Conservation (phyloP, 176 grass and related monocot genomes). For the Alopecurus myosuroides region DNA sequence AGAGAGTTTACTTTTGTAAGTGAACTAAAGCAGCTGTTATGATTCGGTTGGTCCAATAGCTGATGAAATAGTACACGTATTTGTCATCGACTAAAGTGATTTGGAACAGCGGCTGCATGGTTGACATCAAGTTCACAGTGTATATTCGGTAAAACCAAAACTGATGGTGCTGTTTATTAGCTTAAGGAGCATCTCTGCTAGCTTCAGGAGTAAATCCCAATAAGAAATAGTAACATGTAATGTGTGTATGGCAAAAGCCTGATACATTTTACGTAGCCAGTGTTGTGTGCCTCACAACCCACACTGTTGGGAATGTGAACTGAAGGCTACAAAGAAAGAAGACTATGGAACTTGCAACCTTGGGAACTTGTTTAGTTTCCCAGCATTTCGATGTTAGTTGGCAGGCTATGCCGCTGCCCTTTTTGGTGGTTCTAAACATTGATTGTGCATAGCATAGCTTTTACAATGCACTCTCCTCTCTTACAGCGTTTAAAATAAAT, state of each 20-base stretch:
- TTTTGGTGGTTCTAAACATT: neutral
- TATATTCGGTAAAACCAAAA: neutral
- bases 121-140: no score
- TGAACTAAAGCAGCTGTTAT: neutral
- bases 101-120: neutral
- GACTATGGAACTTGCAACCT: no score
- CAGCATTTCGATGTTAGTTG: neutral
- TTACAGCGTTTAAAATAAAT: conserved; percentile 13
- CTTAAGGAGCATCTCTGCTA: neutral
- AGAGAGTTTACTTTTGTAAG: neutral
- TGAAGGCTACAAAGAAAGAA: neutral
- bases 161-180: neutral
- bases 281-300: neutral
- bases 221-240: neutral
- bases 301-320: neutral
- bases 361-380: neutral
- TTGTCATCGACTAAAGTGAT: neutral
- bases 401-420: neutral
- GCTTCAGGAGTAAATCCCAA: neutral
- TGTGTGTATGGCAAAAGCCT: neutral
- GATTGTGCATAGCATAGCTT: neutral
- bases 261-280: neutral
- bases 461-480: neutral
- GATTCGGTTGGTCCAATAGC: neutral
- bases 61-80: neutral